Conservation (phyloP, 225 moss, liverwort and hornwort species). For the Pleurozium schreberi region DNA sequence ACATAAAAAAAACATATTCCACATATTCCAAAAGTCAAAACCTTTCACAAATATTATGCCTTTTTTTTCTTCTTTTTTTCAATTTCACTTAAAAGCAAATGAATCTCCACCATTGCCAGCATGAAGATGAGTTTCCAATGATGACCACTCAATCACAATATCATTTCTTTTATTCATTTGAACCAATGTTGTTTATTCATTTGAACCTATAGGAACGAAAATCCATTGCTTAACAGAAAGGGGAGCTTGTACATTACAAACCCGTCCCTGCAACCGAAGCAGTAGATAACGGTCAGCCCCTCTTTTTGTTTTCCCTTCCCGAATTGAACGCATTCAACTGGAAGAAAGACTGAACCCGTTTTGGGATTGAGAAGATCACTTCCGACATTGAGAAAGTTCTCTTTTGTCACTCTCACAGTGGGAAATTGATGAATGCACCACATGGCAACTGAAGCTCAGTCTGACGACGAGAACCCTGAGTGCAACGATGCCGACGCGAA, state of each 20-base stretch:
- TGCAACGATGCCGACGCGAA: not conserved
- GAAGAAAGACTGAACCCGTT: too few relatives aligned
- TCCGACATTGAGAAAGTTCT: not conserved
- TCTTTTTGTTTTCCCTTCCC: not conserved
- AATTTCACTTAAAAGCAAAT: not conserved
- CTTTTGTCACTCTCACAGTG: not conserved
- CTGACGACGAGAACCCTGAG: too few relatives aligned
- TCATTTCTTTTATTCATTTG: not conserved
- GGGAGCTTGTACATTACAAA: not conserved
- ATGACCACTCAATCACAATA: not conserved
- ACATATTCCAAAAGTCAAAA: not conserved
- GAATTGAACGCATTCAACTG: not conserved
- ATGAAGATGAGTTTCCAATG: not conserved
- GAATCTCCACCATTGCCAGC: not conserved
- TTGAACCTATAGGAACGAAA: not conserved
- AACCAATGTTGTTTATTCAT: not conserved
- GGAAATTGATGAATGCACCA: not conserved
- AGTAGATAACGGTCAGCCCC: too few relatives aligned
- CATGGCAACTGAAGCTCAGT: not conserved
- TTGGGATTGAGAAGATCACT: too few relatives aligned
- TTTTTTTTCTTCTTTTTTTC: not conserved
- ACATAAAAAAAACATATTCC: too few relatives aligned
- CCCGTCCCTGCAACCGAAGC: not conserved
- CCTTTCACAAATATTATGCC: too few relatives aligned
- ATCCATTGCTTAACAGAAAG: not conserved